Conservation (phyloP, 495 filamentous ascomycete genomes). For the Apodospora peruviana region DNA sequence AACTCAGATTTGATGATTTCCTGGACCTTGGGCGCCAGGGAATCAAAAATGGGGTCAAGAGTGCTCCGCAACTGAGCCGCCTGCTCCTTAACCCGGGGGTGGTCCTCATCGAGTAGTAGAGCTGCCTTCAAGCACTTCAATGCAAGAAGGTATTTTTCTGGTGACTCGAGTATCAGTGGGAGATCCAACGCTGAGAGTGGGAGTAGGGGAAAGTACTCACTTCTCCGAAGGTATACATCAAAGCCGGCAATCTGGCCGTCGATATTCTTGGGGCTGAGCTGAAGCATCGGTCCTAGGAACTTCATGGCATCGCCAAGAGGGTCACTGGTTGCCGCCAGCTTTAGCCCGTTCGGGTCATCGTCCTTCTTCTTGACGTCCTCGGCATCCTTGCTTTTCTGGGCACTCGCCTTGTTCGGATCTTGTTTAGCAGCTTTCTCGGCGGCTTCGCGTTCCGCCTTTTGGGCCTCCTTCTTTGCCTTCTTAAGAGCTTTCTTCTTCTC, state of each 20-base stretch:
- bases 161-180: slow-evolving; percentile 21
- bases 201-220: slow-evolving; percentile 43
- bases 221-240: slow-evolving; percentile 76
- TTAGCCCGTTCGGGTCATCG: slow-evolving; percentile 74
- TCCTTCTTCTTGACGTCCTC: slow-evolving; percentile 74
- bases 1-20: slow-evolving; percentile 64
- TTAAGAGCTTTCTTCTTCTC: slow-evolving; percentile 91
- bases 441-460: slow-evolving; percentile 76
- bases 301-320: slow-evolving; percentile 84
- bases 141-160: slow-evolving; percentile 80
- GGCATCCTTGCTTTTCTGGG: slow-evolving; percentile 38
- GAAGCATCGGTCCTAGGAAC: slow-evolving; percentile 73
- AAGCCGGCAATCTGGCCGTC: slow-evolving; percentile 81
- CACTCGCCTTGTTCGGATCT: slow-evolving; percentile 56
- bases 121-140: slow-evolving; percentile 78
- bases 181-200: neutral
- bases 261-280: slow-evolving; percentile 75
- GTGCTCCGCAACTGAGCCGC: slow-evolving; percentile 61
- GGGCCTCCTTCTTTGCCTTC: slow-evolving; percentile 90
- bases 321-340: slow-evolving; percentile 70
- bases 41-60: slow-evolving; percentile 49
- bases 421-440: slow-evolving; percentile 67
- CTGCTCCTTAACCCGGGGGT: slow-evolving; percentile 77
- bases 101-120: slow-evolving; percentile 57
- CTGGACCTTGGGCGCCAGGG: slow-evolving; percentile 52